Base-by-base conservation (phyloP, 306 rosid species). In the Geum urbanum region DNA sequence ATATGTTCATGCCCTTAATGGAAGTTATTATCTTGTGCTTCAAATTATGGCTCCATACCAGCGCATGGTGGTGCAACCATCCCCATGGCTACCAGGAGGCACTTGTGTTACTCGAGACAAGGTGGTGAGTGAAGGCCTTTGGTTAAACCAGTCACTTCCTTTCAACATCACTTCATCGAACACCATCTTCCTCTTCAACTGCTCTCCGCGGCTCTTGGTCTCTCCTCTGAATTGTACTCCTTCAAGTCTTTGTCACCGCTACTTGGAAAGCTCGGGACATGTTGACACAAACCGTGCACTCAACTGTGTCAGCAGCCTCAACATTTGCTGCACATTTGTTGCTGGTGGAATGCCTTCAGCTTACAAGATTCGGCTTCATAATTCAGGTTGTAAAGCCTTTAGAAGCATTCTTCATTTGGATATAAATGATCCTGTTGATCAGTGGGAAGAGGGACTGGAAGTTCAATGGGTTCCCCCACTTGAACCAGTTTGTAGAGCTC, bases 311-410 rank as follows among this genome's bases (percentile, higher is more conserved):
- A 80, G 84, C 54, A 87, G 50, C 50, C 63, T 91, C 77, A 82
- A 80, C 67, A 91, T 92, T 71, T 91, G 99, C 77, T 94, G 99
- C 78, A 88, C 97, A 11, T 94, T 94, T 79, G 37, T 81, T 48
- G 82, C 96, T 3, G 99, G 96, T 14, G 99, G 99, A 3, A 74
- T 55, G 78, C 97, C 99, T 75, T 91, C 97, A 16, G 92, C 97
- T 15, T 91, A 91, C 85, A 94, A 81, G 80, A 94, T 91, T 55
- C 49, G 97, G 79, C 97, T 94, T 78, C 99, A 91, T 35, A 77
- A 48, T 48, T 91, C 97, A n/a, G 97, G 96, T 6, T 94, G 99
- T 76, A 83, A 70, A 77, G 96, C 99, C 7, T 83, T 89, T 83
- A 86, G 95, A 81, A 94, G 99, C 81, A 78, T 91, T 70, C 77